A percentile compares a stretch with the other conserved stretches of the same genome.
Conservation (phyloP, 805 yeast species). For the Candida maris region DNA sequence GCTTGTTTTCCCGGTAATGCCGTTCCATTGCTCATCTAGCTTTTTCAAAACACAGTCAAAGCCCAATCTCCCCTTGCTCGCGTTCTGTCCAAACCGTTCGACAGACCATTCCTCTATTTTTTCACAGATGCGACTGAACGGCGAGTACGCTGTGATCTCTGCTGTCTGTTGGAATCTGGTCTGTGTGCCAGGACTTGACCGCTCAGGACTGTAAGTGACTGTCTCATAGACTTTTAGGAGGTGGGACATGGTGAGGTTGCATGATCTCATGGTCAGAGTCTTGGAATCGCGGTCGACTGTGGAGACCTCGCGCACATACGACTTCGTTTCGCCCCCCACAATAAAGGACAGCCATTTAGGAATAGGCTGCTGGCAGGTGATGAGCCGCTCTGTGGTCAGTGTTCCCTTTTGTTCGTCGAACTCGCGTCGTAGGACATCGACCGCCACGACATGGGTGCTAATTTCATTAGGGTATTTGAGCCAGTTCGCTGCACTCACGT, state of each 20-base stretch:
- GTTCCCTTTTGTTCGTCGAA: conserved; percentile 49
- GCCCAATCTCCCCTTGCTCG: conserved; percentile 74
- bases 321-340: conserved; percentile 68
- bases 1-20: conserved; percentile 21
- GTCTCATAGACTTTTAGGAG: conserved; percentile 80
- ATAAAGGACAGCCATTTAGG: conserved; percentile 76
- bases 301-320: conserved; percentile 86
- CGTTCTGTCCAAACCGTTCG: conserved; percentile 85
- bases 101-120: conserved; percentile 91
- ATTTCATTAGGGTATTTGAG: conserved; percentile 92
- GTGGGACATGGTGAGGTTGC: conserved; percentile 77
- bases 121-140: conserved; percentile 65
- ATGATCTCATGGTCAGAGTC: conserved; percentile 76
- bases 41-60: conserved; percentile 73
- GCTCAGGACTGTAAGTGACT: conserved; percentile 76
- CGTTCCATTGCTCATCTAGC: conserved; percentile 37
- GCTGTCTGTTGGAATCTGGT: conserved; percentile 82
- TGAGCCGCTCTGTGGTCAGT: conserved; percentile 78
- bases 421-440: conserved; percentile 79
- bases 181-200: conserved; percentile 40
- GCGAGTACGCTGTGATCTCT: conserved; percentile 80
- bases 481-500: conserved; percentile 96
- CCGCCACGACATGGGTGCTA: conserved; percentile 89
- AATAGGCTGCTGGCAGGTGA: conserved; percentile 82
- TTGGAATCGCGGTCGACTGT: conserved; percentile 67